Conservation (phyloP, 768 basidiomycete species). For the Tremella fuciformis region DNA sequence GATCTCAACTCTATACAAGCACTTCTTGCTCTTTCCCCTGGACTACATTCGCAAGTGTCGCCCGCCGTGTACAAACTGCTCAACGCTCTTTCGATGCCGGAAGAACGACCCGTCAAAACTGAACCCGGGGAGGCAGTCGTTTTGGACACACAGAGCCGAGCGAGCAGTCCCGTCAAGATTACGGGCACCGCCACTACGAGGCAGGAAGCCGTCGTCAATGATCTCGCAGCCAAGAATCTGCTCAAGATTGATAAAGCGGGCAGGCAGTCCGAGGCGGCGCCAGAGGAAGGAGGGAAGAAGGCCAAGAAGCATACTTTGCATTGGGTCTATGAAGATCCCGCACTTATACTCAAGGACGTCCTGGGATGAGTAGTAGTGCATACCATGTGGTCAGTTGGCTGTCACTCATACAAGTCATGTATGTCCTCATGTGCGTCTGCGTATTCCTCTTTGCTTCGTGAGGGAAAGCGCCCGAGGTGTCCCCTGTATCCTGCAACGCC, state of each 20-base stretch:
- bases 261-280: constrained; percentile 26
- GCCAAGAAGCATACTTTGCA: constrained; percentile 43
- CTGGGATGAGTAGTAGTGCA: constrained; percentile 20
- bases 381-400: neutral
- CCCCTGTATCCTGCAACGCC: too few species aligned
- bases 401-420: too few species aligned
- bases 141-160: neutral
- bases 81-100: constrained; percentile 20
- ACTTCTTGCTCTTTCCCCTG: constrained; percentile 30
- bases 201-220: constrained; percentile 11
- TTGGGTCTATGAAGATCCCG: constrained; percentile 50
- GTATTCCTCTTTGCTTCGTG: too few species aligned
- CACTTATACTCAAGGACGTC: constrained; percentile 42
- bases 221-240: constrained; percentile 14
- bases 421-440: too few species aligned
- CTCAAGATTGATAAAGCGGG: constrained; percentile 40
- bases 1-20: constrained; percentile 28
- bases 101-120: constrained; percentile 5
- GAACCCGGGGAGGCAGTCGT: neutral
- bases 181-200: neutral
- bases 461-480: too few species aligned
- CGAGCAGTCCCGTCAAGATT: neutral
- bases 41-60: constrained; percentile 28
- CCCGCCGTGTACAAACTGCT: constrained; percentile 32
- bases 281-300: constrained; percentile 32